phyloP scores from a whole-genome alignment of 2,329 filamentous ascomycete species.

The Neonectria magnoliae region DNA sequence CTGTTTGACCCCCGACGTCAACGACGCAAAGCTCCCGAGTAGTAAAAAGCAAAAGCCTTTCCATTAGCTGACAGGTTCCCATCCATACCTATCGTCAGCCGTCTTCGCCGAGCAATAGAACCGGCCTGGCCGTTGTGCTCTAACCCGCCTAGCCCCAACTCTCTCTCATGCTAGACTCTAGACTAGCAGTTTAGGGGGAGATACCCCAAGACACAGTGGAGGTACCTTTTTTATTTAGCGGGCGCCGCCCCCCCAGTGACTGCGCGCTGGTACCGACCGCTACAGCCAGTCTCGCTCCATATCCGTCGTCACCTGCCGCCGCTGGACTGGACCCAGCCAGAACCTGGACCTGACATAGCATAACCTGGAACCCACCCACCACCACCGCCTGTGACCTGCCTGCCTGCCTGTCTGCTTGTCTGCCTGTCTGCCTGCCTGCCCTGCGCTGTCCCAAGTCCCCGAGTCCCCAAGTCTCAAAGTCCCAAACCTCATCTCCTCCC shows the following conservation, averaged over 20 bases:
- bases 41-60: not conserved
- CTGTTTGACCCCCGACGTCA: not conserved
- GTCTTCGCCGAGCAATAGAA: not conserved
- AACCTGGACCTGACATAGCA: constrained; percentile 8
- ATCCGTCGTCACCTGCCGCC: constrained; percentile 14
- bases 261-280: constrained; percentile 13
- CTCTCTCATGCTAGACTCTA: not conserved
- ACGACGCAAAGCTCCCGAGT: not conserved
- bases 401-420: not conserved
- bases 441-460: constrained; percentile 7
- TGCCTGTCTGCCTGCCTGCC: not conserved
- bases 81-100: not conserved
- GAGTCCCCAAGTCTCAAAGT: constrained; percentile 9
- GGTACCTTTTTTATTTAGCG: constrained; percentile 1
- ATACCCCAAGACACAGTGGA: not conserved
- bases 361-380: not conserved
- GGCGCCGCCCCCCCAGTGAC: not conserved
- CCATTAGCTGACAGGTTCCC: no score
- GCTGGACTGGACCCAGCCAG: not conserved
- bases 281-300: not conserved
- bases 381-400: not conserved
- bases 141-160: constrained; percentile 16
- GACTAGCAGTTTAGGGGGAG: not conserved
- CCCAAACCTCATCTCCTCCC: constrained; percentile 13
- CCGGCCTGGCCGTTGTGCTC: constrained; percentile 12